Base-by-base conservation (phyloP, 768 basidiomycete species). In the Collybia mongolica region DNA sequence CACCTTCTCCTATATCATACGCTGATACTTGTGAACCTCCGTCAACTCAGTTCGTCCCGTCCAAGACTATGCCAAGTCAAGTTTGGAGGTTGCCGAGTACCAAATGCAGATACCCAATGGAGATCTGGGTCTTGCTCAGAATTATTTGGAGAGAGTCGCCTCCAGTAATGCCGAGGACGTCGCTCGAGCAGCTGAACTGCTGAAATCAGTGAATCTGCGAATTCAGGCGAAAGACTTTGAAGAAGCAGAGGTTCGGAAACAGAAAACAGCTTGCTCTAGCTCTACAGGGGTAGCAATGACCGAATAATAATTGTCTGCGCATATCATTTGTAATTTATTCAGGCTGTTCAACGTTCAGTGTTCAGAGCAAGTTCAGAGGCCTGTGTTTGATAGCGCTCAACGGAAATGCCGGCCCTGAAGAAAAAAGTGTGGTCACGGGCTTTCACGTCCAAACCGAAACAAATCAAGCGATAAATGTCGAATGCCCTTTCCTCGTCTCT, bases 151-250 rank as follows among this genome's bases (percentile, higher is more conserved):
- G 51, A 75, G 74, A 42, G 82, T 97, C 22, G 83, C 89, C 3
- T 68, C 68, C 40, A 93, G 88, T 60, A 93, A 95, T 67, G 82
- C 82, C 9, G 90, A 92, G 60, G 91, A 94, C 58, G 88, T 89
- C 15, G 79, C 77, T 11, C 77, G 76, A 48, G 93, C 90, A 0
- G 74, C 82, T 37, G 90, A 91, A 37, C 66, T 90, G 62, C 67
- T 93, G 52, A 88, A 88, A 60, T 69, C 65, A 18, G 68, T 85
- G 17, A 81, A 79, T 53, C 50, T 58, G 37, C 59, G 62, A 37
- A 57, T 76, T n/a, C 60, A 66, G 44, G 60, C 61, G 37, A 65
- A 51, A 53, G 53, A 59, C 36, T 40, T 53, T 22, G 38, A 47
- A 12, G 64, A 53, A 51, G 48, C 47, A 53, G 54, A 57, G 46